Conservation (phyloP, 2,329 filamentous ascomycete species). For the Fusarium aywerte region DNA sequence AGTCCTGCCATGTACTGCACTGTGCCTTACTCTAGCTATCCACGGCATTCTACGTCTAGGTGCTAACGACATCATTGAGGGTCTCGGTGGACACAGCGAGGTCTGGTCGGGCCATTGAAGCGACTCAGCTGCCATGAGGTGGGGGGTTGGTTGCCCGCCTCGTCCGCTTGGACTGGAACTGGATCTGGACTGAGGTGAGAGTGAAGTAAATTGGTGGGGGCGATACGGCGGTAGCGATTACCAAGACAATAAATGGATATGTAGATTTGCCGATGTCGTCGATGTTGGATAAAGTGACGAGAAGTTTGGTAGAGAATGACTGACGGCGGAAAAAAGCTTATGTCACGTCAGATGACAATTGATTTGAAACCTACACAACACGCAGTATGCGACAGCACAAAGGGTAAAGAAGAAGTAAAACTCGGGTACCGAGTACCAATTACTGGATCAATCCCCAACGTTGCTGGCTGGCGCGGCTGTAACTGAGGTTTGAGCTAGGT, state of each 20-base stretch:
- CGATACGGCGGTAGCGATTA: slow-evolving; percentile 24
- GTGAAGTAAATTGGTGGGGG: slow-evolving; percentile 17
- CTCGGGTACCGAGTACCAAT: not conserved
- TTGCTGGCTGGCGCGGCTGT: slow-evolving; percentile 40
- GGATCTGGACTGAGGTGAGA: slow-evolving; percentile 7
- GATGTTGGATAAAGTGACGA: slow-evolving; percentile 12
- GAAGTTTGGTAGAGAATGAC: slow-evolving; percentile 9
- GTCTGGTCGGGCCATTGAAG: slow-evolving; percentile 30
- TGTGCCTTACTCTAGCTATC: slow-evolving; percentile 19
- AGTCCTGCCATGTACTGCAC: not conserved
- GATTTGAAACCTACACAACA: not conserved
- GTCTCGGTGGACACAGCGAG: slow-evolving; percentile 40
- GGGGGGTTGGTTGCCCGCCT: slow-evolving; percentile 24
- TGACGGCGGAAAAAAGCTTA: not conserved
- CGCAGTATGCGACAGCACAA: not conserved
- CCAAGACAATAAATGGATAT: slow-evolving; percentile 31
- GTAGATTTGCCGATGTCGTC: slow-evolving; percentile 12
- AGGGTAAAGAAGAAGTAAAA: not conserved
- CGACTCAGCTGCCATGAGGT: slow-evolving; percentile 22
- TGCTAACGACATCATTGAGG: slow-evolving; percentile 41
- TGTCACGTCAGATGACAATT: not conserved
- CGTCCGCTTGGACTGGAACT: slow-evolving; percentile 15
- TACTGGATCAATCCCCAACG: not conserved
- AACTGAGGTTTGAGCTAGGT: slow-evolving; percentile 16
- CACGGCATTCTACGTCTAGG: slow-evolving; percentile 36